A percentile compares a stretch with the other conserved stretches of the same genome.
Conservation (phyloP, 2,329 filamentous ascomycete genomes). For the Cryphonectria naterciae region DNA sequence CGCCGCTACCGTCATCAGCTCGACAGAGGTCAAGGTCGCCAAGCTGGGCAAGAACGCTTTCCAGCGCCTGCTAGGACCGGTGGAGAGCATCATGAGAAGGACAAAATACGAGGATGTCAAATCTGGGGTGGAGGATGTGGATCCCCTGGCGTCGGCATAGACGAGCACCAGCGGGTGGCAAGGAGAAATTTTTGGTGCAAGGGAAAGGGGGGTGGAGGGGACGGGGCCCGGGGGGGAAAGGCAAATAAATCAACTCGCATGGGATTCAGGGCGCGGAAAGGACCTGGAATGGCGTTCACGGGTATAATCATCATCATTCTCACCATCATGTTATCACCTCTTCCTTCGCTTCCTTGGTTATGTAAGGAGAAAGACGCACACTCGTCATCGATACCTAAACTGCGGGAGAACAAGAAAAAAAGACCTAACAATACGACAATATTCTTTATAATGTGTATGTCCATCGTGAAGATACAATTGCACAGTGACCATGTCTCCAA, state of each 20-base stretch:
- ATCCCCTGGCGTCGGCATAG: conserved; percentile 59
- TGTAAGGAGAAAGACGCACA: conserved; percentile 26
- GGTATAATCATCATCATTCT: conserved; percentile 13
- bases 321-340: conserved; percentile 16
- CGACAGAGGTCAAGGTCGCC: conserved; percentile 89
- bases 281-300: conserved; percentile 28
- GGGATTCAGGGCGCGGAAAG: conserved; percentile 17
- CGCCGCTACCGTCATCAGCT: conserved; percentile 83
- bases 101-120: conserved; percentile 65
- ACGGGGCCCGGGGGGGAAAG: not conserved
- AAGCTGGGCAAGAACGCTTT: conserved; percentile 93
- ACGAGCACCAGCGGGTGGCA: conserved; percentile 28
- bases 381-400: conserved; percentile 31
- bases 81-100: conserved; percentile 92
- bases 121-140: conserved; percentile 67
- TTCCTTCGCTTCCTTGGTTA: conserved; percentile 26
- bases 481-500: not conserved
- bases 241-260: conserved; percentile 17
- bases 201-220: not conserved
- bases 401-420: conserved; percentile 15
- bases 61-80: conserved; percentile 87
- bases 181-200: conserved; percentile 15
- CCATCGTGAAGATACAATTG: not conserved
- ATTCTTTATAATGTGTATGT: not conserved
- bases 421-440: conserved; percentile 23